Conservation (phyloP, 2,329 filamentous ascomycete species). For the Mycosphaerelloides madeirae region DNA sequence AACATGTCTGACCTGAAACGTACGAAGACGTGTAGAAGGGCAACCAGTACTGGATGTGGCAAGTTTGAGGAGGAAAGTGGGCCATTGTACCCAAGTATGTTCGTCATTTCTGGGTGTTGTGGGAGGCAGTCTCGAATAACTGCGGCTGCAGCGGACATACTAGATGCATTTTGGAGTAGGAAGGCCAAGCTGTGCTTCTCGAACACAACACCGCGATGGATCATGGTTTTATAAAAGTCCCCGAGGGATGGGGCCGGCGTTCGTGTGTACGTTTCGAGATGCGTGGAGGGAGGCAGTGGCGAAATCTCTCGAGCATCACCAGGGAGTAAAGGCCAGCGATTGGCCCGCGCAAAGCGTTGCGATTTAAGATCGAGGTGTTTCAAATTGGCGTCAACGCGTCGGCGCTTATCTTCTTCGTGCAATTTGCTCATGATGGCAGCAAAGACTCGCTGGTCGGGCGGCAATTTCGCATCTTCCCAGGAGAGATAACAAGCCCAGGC, state of each 20-base stretch:
- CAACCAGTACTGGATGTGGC: not conserved
- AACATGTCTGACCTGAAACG: not conserved
- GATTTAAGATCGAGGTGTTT: not conserved
- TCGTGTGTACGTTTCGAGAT: constrained; percentile 62
- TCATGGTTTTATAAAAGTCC: constrained; percentile 58
- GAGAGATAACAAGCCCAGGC: constrained; percentile 62
- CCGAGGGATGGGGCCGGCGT: constrained; percentile 56
- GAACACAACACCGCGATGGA: constrained; percentile 45
- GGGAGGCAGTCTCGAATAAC: constrained; percentile 40
- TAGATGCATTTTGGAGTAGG: constrained; percentile 52
- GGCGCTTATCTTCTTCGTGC: constrained; percentile 30
- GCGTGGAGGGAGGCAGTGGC: constrained; percentile 53
- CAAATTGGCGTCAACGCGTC: not conserved
- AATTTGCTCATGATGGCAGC: constrained; percentile 56
- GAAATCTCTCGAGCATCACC: constrained; percentile 57
- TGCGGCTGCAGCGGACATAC: constrained; percentile 43
- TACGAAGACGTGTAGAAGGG: not conserved
- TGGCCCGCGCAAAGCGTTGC: constrained; percentile 3
- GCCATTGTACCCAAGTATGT: constrained; percentile 1
- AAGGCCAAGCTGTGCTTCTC: constrained; percentile 49
- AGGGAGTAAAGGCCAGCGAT: constrained; percentile 41
- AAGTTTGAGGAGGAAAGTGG: not conserved
- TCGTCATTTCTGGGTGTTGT: constrained; percentile 11
- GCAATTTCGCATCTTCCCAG: constrained; percentile 44
- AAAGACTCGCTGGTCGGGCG: constrained; percentile 43